phyloP scores from a whole-genome alignment of 805 yeast species.

The Vanderwaltozyma polyspora region DNA sequence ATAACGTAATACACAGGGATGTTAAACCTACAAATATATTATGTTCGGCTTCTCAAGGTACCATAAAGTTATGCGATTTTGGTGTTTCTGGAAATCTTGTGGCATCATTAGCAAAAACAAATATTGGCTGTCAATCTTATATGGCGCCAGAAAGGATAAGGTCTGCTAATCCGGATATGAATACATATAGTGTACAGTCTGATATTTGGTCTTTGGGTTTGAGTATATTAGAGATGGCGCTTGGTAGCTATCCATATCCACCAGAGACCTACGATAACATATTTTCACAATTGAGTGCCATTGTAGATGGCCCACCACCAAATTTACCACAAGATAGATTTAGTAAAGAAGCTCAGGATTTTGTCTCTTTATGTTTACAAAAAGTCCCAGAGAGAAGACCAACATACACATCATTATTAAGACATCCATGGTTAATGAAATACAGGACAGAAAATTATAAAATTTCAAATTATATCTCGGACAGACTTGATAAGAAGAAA shows the following conservation, averaged over 20 bases:
- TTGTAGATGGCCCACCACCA: slow-evolving; percentile 93
- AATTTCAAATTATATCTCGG: slow-evolving; percentile 29
- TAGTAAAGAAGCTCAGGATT: slow-evolving; percentile 68
- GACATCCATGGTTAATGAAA: slow-evolving; percentile 73
- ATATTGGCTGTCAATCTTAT: slow-evolving; percentile 94
- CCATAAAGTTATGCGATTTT: slow-evolving; percentile 85
- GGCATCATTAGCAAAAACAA: slow-evolving; percentile 88
- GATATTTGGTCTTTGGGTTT: slow-evolving; percentile 94
- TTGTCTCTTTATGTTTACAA: slow-evolving; percentile 65
- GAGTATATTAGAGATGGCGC: slow-evolving; percentile 75
- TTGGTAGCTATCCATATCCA: slow-evolving; percentile 89
- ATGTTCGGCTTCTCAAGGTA: slow-evolving; percentile 61
- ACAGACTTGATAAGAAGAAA: slow-evolving; percentile 24
- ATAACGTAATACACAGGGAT: slow-evolving; percentile 90
- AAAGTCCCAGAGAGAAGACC: slow-evolving; percentile 79
- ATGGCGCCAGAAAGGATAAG: slow-evolving; percentile 98
- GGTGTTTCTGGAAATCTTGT: slow-evolving; percentile 96
- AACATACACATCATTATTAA: slow-evolving; percentile 58
- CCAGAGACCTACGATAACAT: slow-evolving; percentile 85
- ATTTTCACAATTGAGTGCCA: slow-evolving; percentile 86
- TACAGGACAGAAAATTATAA: slow-evolving; percentile 33
- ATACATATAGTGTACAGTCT: slow-evolving; percentile 81
- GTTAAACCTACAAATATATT: slow-evolving; percentile 93
- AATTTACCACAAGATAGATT: slow-evolving; percentile 49
- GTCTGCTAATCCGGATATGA: slow-evolving; percentile 58